phyloP scores from a whole-genome alignment of 2,329 filamentous ascomycete genomes.

The Phyllosticta ampelicida region DNA sequence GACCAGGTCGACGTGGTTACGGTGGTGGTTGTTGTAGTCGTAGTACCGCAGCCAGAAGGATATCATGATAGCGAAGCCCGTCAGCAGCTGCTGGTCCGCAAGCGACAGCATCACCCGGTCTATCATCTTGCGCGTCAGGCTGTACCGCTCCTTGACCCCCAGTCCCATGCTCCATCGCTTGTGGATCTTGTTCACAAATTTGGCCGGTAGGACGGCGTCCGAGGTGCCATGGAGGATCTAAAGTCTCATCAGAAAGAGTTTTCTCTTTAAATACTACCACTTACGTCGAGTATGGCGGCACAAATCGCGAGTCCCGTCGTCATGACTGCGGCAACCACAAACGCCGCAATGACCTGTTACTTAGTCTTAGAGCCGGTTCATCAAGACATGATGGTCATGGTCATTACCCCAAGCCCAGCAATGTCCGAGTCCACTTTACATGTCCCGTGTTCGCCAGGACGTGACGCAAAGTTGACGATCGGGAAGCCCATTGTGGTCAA shows the following conservation, averaged over 20 bases:
- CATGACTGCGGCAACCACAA: neutral
- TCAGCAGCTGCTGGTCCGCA: constrained; percentile 23
- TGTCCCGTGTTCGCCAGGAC: neutral
- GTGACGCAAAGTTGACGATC: neutral
- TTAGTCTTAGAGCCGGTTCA: neutral
- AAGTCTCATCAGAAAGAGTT: neutral
- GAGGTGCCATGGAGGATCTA: neutral
- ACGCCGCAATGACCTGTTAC: constrained; percentile 6
- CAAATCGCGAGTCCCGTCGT: neutral
- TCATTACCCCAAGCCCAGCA: neutral
- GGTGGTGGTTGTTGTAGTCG: neutral
- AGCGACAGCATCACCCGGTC: constrained; percentile 22
- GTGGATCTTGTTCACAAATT: constrained; percentile 11
- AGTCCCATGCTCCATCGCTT: constrained; percentile 20
- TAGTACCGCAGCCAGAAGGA: constrained; percentile 18
- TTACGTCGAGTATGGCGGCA: neutral
- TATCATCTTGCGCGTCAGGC: constrained; percentile 19
- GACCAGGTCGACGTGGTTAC: constrained; percentile 12
- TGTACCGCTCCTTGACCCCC: constrained; percentile 5
- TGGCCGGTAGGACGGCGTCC: neutral
- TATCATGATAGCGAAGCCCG: constrained; percentile 20
- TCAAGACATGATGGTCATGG: neutral
- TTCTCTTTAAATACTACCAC: neutral
- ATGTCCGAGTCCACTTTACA: neutral
- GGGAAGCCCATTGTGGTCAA: neutral